Percentiles rank a stretch among this genome's conserved stretches.
Evolutionary conservation across 1,284 basidiomycete species (phyloP).

Genomic region (Sutorius eximius): DNA sequence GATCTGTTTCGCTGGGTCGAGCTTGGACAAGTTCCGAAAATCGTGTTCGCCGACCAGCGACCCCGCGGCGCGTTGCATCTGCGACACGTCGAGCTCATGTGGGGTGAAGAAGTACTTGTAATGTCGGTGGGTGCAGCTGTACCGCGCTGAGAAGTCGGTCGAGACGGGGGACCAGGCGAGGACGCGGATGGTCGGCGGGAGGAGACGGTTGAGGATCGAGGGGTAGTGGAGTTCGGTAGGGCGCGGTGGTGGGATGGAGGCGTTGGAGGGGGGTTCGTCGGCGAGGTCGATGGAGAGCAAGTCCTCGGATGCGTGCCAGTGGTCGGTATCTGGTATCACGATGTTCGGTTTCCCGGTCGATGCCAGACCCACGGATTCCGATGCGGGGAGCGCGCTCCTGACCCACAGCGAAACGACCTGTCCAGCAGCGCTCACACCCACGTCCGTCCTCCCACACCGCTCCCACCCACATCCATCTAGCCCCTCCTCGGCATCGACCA

Average conservation of each 20-base stretch:
- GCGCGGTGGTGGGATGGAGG: slow-evolving; percentile 27
- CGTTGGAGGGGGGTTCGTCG: slow-evolving; percentile 32
- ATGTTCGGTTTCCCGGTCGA: neutral
- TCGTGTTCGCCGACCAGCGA: slow-evolving; percentile 89
- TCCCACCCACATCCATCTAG: slow-evolving; percentile 89
- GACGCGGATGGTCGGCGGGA: slow-evolving; percentile 89
- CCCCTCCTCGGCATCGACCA: slow-evolving; percentile 74
- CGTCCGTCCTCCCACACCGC: slow-evolving; percentile 91
- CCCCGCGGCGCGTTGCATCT: slow-evolving; percentile 78
- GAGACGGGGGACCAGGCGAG: slow-evolving; percentile 94
- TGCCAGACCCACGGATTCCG: neutral
- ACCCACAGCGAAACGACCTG: slow-evolving; percentile 95
- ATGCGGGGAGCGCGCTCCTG: slow-evolving; percentile 53
- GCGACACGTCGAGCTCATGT: slow-evolving; percentile 62
- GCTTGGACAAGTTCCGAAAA: slow-evolving; percentile 93
- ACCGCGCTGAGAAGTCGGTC: slow-evolving; percentile 81
- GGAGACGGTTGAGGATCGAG: slow-evolving; percentile 82
- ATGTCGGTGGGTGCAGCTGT: slow-evolving; percentile 85
- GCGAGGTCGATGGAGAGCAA: slow-evolving; percentile 15
- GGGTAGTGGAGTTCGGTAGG: slow-evolving; percentile 74
- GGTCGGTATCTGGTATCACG: slow-evolving; percentile 1
- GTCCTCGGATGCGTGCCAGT: neutral
- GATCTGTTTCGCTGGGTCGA: slow-evolving; percentile 95
- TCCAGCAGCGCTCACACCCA: slow-evolving; percentile 91
- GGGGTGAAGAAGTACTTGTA: slow-evolving; percentile 97